Percentiles rank a stretch among this genome's conserved stretches.
phyloP scores from a whole-genome alignment of 345 rosid species.

The Eucalyptus shirleyi region DNA sequence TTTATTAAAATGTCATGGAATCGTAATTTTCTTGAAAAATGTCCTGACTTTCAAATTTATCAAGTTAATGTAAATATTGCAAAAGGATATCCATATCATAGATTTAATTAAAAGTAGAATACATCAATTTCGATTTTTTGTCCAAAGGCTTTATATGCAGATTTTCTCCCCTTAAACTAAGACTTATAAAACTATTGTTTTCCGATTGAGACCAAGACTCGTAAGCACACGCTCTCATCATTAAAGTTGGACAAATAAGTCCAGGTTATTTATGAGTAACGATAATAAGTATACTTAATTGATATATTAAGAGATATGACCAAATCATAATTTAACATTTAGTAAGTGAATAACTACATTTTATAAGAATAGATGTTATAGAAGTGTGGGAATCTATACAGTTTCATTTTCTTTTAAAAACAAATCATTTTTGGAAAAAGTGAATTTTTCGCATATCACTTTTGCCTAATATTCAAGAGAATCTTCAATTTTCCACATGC shows the following conservation, averaged over 20 bases:
- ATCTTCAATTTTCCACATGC: neutral
- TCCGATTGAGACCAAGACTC: no score
- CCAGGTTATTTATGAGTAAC: no score
- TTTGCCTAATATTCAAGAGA: neutral
- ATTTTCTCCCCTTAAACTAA: no score
- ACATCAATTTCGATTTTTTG: no score
- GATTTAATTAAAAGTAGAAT: no score
- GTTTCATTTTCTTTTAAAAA: neutral
- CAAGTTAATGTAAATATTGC: no score
- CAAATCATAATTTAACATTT: neutral
- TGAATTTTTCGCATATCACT: neutral
- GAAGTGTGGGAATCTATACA: neutral
- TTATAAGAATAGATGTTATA: neutral
- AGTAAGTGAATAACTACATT: neutral
- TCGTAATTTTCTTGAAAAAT: no score
- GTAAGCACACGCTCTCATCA: accelerated
- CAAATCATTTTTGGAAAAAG: neutral
- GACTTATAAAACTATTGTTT: no score
- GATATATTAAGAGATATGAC: neutral
- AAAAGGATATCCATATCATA: no score
- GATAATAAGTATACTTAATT: neutral
- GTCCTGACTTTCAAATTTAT: no score
- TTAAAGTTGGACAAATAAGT: neutral
- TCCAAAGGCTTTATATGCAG: no score
- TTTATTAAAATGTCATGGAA: no score